Conservation (phyloP, 2,329 filamentous ascomycete genomes). For the Trichoderma simmonsii region DNA sequence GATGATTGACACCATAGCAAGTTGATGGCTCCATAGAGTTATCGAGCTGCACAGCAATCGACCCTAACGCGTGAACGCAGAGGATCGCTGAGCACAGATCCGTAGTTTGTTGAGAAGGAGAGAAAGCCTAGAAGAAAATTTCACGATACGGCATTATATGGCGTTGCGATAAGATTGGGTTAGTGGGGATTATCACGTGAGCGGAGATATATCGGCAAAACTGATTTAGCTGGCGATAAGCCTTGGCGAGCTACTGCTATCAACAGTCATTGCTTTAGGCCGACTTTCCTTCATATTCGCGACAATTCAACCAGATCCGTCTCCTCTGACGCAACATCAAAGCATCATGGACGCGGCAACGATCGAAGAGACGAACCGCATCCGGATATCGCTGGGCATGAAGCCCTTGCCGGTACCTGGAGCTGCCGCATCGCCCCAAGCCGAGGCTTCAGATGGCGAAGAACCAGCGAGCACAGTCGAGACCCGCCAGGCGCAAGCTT, state of each 20-base stretch:
- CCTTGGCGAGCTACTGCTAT: not conserved
- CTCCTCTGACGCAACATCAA: not conserved
- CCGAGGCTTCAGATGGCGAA: constrained; percentile 58
- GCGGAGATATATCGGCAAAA: not conserved
- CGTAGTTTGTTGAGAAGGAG: constrained; percentile 48
- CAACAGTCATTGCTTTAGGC: not conserved
- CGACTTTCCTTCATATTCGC: not conserved
- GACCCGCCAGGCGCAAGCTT: constrained; percentile 67
- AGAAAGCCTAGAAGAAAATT: constrained; percentile 40
- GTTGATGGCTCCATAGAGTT: constrained; percentile 73
- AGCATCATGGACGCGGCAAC: constrained; percentile 61
- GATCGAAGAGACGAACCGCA: constrained; percentile 91
- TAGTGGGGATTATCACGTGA: constrained; percentile 13
- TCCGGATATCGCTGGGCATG: constrained; percentile 84
- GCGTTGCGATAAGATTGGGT: constrained; percentile 6
- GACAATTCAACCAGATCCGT: not conserved
- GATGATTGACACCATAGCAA: constrained; percentile 77
- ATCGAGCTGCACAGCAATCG: constrained; percentile 84
- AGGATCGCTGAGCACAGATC: constrained; percentile 86
- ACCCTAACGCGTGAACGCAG: constrained; percentile 59
- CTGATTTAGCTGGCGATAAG: not conserved
- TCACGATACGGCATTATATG: constrained; percentile 21
- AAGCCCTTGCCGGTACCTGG: constrained; percentile 85
- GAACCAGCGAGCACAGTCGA: constrained; percentile 82
- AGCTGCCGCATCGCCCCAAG: constrained; percentile 36